Evolutionary conservation across 176 grass and related monocot genomes (phyloP), one percentile per base, ranked within the genome.

Genomic region (Bothriochloa decipiens): DNA sequence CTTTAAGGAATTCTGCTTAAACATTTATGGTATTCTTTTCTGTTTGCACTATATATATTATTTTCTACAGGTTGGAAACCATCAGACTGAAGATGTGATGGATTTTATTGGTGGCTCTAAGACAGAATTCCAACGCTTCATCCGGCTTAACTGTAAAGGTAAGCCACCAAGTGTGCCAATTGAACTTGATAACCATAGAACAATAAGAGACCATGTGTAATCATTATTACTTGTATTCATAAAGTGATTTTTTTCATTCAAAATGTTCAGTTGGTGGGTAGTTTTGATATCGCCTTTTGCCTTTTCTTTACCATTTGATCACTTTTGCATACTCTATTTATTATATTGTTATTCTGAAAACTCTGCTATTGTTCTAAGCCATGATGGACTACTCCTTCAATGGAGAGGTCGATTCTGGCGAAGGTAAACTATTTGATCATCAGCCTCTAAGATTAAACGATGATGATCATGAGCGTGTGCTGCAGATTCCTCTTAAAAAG

Each of bases 71-170:
- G 86, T 96, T 33, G 71, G 12, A 29, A 91, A 96, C 81, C 16
- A 89, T 85, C 83, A 96, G 75, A 23, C 66, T 10, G 81, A 64
- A 33, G 83, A 92, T 84, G 86, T 89, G 33, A 77, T 89, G 68
- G 40, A 69, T 10, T 80, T 91, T 68, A 65, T 15, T 22, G 20
- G 7, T 32, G 72, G 41, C 9, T 75, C 91, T 2, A 82, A 62
- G 39, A 96, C 86, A 50, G 88, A 87, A 20, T 96, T 92, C 57
- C 91, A 92, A 46, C 47, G 22, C 2, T 91, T 82, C 66, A 96
- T 92, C 76, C 81, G 91, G 13, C 75, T 75, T 22, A 78, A 64
- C 46, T 78, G 86, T 64, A 78, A 29, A 70, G 88, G 90, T 94
- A 85, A 72, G 17, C 11, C 47, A 66, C 3, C 26, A 40, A 40